These are phyloP conservation scores for Starmera pachycereana DNA, from an alignment of 805 yeast genomes.

Conservation along the genomic window DNA sequence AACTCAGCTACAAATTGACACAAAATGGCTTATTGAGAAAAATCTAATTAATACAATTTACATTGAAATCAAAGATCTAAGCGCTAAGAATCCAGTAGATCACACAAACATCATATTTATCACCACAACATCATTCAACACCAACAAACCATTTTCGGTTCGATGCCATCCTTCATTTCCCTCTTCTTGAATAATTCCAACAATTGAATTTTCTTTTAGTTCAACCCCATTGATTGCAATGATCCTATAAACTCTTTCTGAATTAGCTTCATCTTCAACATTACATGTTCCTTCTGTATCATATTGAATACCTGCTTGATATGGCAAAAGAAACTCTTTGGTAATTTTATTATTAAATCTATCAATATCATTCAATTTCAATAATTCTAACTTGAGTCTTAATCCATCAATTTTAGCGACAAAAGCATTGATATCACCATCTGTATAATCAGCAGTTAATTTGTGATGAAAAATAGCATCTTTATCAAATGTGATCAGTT, in stretches of 20 bases:
- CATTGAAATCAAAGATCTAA: too few species aligned
- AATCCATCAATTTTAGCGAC: slow-evolving; percentile 31
- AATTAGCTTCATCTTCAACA: slow-evolving; percentile 4
- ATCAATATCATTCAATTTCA: slow-evolving; percentile 32
- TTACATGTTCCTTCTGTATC: slow-evolving; percentile 6
- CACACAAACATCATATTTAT: slow-evolving; percentile 6
- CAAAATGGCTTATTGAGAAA: too few species aligned
- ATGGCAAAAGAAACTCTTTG: slow-evolving; percentile 5
- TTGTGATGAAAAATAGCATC: not conserved
- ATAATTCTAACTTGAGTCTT: slow-evolving; percentile 35
- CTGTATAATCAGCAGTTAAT: not conserved
- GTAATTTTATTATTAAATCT: slow-evolving; percentile 24
- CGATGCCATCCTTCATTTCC: not conserved
- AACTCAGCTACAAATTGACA: too few species aligned
- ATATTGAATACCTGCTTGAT: slow-evolving; percentile 3
- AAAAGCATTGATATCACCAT: slow-evolving; percentile 4
- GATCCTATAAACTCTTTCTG: slow-evolving; percentile 10
- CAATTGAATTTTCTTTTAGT: slow-evolving; percentile 2
- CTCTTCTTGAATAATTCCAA: not conserved
- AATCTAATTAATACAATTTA: too few species aligned
- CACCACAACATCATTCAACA: slow-evolving; percentile 5
- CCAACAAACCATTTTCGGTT: not conserved
- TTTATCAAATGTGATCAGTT: too few species aligned
- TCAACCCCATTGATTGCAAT: slow-evolving; percentile 14
- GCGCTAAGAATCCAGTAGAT: not conserved